Base-by-base conservation (phyloP, 2,329 filamentous ascomycete genomes). In the Cadophora luteo-olivacea region DNA sequence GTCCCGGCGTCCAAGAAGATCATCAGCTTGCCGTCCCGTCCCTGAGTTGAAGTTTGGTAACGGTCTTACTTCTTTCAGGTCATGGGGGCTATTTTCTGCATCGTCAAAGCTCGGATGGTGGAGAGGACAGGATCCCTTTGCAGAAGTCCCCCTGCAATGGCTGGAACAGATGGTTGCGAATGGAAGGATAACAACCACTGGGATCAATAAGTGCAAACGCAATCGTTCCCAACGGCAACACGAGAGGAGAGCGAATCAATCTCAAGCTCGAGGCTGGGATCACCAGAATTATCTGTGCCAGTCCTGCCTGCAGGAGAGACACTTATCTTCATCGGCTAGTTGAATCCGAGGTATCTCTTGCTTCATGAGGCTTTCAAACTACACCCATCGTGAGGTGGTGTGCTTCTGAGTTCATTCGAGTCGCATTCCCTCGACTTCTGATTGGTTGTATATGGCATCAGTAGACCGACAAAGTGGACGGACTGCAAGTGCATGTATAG, bases 11-110 rank as follows among this genome's bases (percentile, higher is more conserved):
- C 36, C 33, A 9, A 60, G 36, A 45, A 38, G 57, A 60, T 60
- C 57, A 29, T 25, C n/a, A 60, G 57, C 57, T 60, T 60, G 33
- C 57, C 57, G 36, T 60, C 57, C 57, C 57, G 57, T 60, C 36
- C 36, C 36, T 60, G 57, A 41, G 3, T 9, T 60, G 36, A 24
- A 25, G 22, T 41, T 60, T 41, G 57, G 33, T 60, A 41, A 25
- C 57, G 22, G 33, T 24, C 57, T 45, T 60, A 45, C 57, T 38
- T 58, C 55, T 25, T 60, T 25, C 57, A 45, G 22, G 33, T 60
- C 57, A 41, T 41, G 33, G 32, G 57, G 57, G 33, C 57, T 24
- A 60, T 38, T 60, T 33, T 41, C 33, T 58, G 32, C 55, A 14
- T 14, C 11, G 32, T 58, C 55, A 38, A 60, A 41, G 22, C 33